Evolutionary conservation across 345 rosid genomes (phyloP), one percentile per base, ranked within the genome.

Genomic region (Mallotus nudiflorus): DNA sequence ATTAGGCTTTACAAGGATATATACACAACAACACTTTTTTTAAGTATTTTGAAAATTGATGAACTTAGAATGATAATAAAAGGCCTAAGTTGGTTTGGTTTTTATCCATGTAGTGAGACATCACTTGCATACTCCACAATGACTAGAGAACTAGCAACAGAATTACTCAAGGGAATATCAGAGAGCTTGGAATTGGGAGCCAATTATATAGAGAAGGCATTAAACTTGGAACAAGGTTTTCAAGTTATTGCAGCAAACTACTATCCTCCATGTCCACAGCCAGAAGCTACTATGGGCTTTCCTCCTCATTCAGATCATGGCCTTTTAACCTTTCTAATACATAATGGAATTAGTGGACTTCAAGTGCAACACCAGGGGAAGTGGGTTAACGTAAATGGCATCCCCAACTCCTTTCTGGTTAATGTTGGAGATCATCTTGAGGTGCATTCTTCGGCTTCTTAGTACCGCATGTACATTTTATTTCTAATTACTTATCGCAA

Each of bases 281-380:
- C 91, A 20, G 84, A 83, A 14, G 81, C 73, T 1, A 88, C 85
- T 24, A 83, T 87, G 82, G 92, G 92, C 2, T 0, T 88, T 67
- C 83, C 88, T 0, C 81, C 90, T 29, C 92, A 88, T 60, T 81
- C 92, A 0, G 88, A 85, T 46, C 88, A 88, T 10, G 84, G 92
- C 53, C 80, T 85, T n/a, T 46, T 85, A 24, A 84, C 90, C 3
- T 40, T 85, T 39, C 78, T 88, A 0, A 68, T 69, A 5, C 83
- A 84, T 3, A 86, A 85, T 40, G 86, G 77, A 51, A 46, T 73
- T 8, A 69, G 68, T 28, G 88, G 90, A 39, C 88, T 88, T 45
- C 87, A 86, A 63, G 59, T 88, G 25, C 65, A 67, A 2, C 90
- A 81, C 62, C 67, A 71, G 13, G 90, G 80, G 15, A 81, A 83